Evolutionary conservation across 352 stramenopile species (phyloP), one percentile per base, ranked within the genome.

Genomic region (Phytophthora sp.): DNA sequence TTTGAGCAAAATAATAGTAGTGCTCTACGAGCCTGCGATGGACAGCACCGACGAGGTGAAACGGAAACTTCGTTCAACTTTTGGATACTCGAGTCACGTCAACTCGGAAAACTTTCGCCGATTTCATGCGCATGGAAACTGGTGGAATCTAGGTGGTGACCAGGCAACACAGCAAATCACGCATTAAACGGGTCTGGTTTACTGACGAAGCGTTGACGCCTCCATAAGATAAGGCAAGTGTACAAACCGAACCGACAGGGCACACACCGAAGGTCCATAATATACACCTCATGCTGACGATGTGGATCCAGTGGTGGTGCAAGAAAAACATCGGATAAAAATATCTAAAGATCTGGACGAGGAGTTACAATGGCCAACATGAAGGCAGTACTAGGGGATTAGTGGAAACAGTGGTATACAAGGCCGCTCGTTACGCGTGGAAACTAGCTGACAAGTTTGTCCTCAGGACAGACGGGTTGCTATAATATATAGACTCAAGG

Each of bases 401-500:
- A 57, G 4, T 30, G 9, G 8, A 27, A 7, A 38, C 49, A 21
- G n/a, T 21, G 2, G 8, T 18, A 27, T n/a, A 47, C 2, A 26
- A 56, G 2, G 54, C 27, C 2, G 16, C 21, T n/a, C 39, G 39
- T 18, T 18, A 47, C 8, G 39, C 39, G 2, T 47, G 8, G 36
- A 63, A 56, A 16, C n/a, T 49, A 1, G 31, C 33, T 9, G 56
- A 63, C 12, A n/a, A 11, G 2, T 63, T 56, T 15, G 56, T 63
- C 0, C 35, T 63, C 1, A 51, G 15, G 12, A 27, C 58, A n/a
- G 36, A 59, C 11, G 38, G 29, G 2, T 3, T 59, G 2, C 27
- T 66, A 12, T 12, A 47, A 12, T 47, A 47, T 6, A 3, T 47
- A 1, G 39, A 8, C 1, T 24, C 24, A n/a, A 44, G 18, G 7